phyloP scores from a whole-genome alignment of 2,329 filamentous ascomycete species.

The Thyridium curvatum region DNA sequence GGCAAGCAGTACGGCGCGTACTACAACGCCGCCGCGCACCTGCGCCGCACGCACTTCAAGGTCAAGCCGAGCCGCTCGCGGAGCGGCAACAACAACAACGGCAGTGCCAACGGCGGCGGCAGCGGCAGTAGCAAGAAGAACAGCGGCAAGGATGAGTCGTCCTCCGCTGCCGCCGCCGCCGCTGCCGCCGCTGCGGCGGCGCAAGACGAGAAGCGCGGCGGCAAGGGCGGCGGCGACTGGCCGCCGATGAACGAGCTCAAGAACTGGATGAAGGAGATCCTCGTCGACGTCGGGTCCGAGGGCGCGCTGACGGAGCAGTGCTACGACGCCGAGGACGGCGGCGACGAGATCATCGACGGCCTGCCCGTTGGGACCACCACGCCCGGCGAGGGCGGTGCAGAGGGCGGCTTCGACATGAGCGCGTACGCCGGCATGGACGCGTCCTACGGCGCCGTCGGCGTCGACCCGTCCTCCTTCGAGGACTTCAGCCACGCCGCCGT shows the following conservation, averaged over 20 bases:
- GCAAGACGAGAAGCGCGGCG: conserved; percentile 47
- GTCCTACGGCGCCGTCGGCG: too few relatives aligned
- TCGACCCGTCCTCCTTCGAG: too few relatives aligned
- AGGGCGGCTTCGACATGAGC: conserved; percentile 23
- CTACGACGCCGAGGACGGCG: too few relatives aligned
- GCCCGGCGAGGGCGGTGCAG: conserved; percentile 1
- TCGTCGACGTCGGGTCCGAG: conserved; percentile 25
- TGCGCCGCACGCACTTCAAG: conserved; percentile 84
- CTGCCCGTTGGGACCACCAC: too few relatives aligned
- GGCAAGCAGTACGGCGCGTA: conserved; percentile 82
- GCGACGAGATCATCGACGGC: too few relatives aligned
- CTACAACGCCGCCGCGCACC: conserved; percentile 90
- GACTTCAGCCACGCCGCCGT: too few relatives aligned
- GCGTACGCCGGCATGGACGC: conserved; percentile 21
- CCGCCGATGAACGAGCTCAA: conserved; percentile 52
- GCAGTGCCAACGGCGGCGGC: conserved; percentile 18
- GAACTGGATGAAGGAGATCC: conserved; percentile 52
- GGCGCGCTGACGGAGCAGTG: too few relatives aligned
- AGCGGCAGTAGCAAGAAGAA: conserved; percentile 11
- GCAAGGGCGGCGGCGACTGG: conserved; percentile 47
- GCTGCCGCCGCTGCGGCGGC: too few relatives aligned
- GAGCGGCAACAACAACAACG: conserved; percentile 21
- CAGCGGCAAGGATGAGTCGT: neutral
- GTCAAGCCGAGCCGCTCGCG: conserved; percentile 43
- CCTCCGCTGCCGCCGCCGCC: too few relatives aligned